Conservation (phyloP, 192 early-diverging fungal genomes). For the Thamnidium elegans region DNA sequence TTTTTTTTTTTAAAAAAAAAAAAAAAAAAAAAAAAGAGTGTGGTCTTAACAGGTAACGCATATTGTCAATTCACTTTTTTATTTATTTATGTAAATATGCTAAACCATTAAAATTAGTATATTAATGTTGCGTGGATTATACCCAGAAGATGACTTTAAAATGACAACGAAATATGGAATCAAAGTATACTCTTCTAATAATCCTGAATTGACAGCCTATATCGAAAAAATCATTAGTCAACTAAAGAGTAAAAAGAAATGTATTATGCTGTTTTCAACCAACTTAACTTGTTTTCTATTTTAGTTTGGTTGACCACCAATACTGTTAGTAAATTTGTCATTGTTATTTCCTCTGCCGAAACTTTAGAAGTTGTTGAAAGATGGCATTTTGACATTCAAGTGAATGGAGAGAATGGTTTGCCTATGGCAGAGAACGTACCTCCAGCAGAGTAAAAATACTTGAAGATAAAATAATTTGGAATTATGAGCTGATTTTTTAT, state of each 20-base stretch:
- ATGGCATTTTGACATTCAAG: constrained; percentile 91
- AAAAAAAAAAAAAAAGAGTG: neutral
- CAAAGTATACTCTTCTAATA: constrained; percentile 74
- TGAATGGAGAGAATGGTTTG: constrained; percentile 48
- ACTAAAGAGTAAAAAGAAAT: constrained; percentile 62
- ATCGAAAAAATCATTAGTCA: constrained; percentile 74
- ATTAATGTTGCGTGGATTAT: constrained; percentile 90
- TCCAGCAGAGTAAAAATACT: constrained; percentile 5
- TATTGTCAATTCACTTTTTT: too few relatives aligned
- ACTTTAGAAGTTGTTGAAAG: constrained; percentile 82
- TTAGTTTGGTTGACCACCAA: constrained; percentile 73
- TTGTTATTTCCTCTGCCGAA: constrained; percentile 84
- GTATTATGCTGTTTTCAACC: too few relatives aligned
- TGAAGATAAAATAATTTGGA: neutral
- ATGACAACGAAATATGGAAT: constrained; percentile 84
- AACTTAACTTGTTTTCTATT: neutral
- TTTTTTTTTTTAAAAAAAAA: neutral
- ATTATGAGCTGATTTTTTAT: neutral
- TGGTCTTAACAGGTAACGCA: neutral
- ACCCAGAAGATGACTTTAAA: constrained; percentile 89
- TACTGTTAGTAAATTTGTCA: constrained; percentile 78
- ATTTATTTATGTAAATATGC: too few relatives aligned
- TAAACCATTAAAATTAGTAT: constrained; percentile 50
- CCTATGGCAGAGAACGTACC: constrained; percentile 16
- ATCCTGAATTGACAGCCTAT: constrained; percentile 71